These are phyloP conservation scores for Rhizoctonia solani DNA, from an alignment of 1,284 basidiomycete species.

Conservation along the genomic window DNA sequence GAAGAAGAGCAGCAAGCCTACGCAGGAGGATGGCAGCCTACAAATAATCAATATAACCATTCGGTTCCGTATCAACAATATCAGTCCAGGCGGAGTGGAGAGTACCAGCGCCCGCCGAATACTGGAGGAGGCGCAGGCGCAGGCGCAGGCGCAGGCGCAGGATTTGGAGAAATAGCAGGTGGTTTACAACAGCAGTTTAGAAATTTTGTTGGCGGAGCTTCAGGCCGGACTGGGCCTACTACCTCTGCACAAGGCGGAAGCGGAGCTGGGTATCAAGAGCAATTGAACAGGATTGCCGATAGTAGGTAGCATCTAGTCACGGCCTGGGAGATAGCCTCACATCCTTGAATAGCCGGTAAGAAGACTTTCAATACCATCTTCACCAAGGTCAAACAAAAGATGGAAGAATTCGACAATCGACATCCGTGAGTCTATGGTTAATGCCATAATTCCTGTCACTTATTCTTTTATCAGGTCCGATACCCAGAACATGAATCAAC, in stretches of 20 bases:
- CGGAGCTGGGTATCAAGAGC: conserved; percentile 56
- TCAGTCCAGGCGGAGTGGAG: conserved; percentile 26
- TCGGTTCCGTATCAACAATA: conserved; percentile 22
- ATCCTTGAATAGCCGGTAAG: conserved; percentile 60
- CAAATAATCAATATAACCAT: not conserved
- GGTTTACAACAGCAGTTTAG: conserved; percentile 31
- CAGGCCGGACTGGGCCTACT: conserved; percentile 46
- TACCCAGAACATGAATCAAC: conserved; percentile 31
- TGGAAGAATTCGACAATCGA: conserved; percentile 66
- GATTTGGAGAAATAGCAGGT: conserved; percentile 26
- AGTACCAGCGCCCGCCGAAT: conserved; percentile 35
- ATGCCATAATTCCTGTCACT: not conserved
- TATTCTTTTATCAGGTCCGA: conserved; percentile 3
- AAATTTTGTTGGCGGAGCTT: conserved; percentile 32
- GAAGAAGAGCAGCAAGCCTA: conserved; percentile 59
- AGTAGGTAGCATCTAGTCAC: conserved; percentile 51
- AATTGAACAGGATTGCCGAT: conserved; percentile 73
- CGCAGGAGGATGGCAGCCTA: conserved; percentile 31
- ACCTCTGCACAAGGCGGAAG: conserved; percentile 42
- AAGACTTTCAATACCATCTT: conserved; percentile 72
- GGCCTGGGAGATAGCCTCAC: not conserved
- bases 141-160: no score
- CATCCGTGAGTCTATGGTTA: conserved; percentile 4
- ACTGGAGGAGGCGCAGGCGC: not conserved
- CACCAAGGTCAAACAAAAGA: conserved; percentile 76